Evolutionary conservation across 345 rosid species (phyloP).

Genomic region (Mallotus nudiflorus): DNA sequence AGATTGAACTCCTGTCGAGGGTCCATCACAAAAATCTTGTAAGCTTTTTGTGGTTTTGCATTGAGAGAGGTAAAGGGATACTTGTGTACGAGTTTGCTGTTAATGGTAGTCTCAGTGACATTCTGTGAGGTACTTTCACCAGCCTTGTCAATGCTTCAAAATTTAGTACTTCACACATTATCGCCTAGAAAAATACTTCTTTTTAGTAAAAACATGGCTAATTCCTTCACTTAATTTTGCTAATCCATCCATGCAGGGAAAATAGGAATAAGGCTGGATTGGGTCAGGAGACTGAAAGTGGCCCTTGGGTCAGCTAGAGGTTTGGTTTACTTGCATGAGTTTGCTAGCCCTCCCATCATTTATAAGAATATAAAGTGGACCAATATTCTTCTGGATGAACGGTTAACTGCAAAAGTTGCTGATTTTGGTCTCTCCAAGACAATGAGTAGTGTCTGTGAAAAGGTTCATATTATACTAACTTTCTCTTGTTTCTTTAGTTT

Average conservation of each 20-base stretch:
- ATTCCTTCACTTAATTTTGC: too few species aligned
- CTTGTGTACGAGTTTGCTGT: conserved; percentile 24
- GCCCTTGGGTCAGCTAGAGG: conserved; percentile 75
- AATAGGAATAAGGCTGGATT: conserved; percentile 71
- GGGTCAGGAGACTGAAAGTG: conserved; percentile 75
- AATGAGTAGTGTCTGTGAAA: conserved; percentile 53
- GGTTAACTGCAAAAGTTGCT: conserved; percentile 72
- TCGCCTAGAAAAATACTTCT: too few species aligned
- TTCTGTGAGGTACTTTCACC: conserved; percentile 23
- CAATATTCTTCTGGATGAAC: conserved; percentile 73
- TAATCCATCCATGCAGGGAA: conserved; percentile 57
- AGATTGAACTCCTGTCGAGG: conserved; percentile 30
- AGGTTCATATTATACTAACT: conserved; percentile 66
- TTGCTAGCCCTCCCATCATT: too few species aligned
- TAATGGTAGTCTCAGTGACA: conserved; percentile 23
- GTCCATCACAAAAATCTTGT: conserved; percentile 33
- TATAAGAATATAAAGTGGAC: too few species aligned
- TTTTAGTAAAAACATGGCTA: not conserved
- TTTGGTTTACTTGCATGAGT: too few species aligned
- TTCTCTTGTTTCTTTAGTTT: too few species aligned
- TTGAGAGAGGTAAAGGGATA: conserved; percentile 29
- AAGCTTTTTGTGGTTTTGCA: conserved; percentile 28
- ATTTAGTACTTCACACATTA: too few species aligned
- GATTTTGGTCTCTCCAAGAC: conserved; percentile 94
- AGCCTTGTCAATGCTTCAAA: not conserved